Base-by-base conservation (phyloP, 2,329 filamentous ascomycete species). In the Monosporascus sp. region DNA sequence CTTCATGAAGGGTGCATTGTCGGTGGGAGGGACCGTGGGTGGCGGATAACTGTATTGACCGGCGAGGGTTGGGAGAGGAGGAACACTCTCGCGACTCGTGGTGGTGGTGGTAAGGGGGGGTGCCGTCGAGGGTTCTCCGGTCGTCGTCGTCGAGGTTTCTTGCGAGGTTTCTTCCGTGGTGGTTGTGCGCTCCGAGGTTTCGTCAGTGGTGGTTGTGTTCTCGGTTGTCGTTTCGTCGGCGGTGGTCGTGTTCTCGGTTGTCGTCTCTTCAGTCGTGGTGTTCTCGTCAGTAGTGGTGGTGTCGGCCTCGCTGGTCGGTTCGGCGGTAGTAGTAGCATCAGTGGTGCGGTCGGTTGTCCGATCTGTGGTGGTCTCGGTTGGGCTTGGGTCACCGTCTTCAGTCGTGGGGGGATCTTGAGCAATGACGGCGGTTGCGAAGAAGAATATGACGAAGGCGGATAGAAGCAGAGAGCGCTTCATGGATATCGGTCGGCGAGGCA, bases 1-100 rank as follows among this genome's bases (percentile, higher is more conserved):
- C 66, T 92, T 87, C 90, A 97, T 96, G 69, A 90, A 99, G 17
- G 93, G 91, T 5, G 94, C 94, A 65, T 87, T 83, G 40, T 82
- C 79, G 3, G 90, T 96, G 26, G 91, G 88, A 7, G 94, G 94
- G 3, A 97, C 86, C 26, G 84, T 81, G 4, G 91, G 79, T 1
- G 88, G 74, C 5, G 92, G 89, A 59, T 88, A 88, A 22, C 83
- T 82, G 59, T 77, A 80, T 49, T 76, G 73, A 59, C 80, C 81
- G 7, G 78, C 74, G 46, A 85, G 73, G 38, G 77, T 81, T 11
- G 84, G 82, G 43, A 84, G 68, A 50, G 59, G 50, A 49, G 56
- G 53, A 14, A 38, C 41, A 44, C 41, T 44, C 24, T 7, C 41
- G 41, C 16, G 37, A n/a, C 19, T 31, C 36, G 34, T 19, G 3